Percentiles rank a stretch among this genome's conserved stretches.
Evolutionary conservation across 768 basidiomycete genomes (phyloP).

Genomic region (Amanita fuliginea): DNA sequence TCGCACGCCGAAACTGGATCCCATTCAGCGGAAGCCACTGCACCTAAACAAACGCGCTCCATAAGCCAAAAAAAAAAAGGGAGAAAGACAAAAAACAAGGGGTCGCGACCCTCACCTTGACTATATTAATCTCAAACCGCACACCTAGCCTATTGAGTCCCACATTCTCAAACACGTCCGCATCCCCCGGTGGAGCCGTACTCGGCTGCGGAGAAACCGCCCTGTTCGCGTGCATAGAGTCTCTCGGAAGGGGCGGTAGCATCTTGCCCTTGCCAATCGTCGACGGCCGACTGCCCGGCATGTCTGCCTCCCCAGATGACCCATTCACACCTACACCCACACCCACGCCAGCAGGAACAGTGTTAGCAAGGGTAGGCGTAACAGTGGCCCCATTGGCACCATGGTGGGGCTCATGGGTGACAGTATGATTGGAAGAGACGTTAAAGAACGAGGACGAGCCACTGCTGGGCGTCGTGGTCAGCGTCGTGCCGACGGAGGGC

Average conservation of each 20-base stretch:
- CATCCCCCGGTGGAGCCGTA: slow-evolving; percentile 55
- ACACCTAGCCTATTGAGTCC: slow-evolving; percentile 77
- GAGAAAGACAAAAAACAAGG: not conserved
- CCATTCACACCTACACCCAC: not conserved
- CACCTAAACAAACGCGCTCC: slow-evolving; percentile 40
- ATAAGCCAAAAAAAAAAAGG: too few relatives aligned
- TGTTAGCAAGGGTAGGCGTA: too few relatives aligned
- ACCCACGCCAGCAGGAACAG: too few relatives aligned
- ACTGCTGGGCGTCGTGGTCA: slow-evolving; percentile 60
- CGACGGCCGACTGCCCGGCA: slow-evolving; percentile 25
- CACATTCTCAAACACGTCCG: slow-evolving; percentile 62
- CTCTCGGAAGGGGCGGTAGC: slow-evolving; percentile 73
- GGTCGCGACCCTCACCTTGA: slow-evolving; percentile 64
- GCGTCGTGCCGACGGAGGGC: slow-evolving; percentile 33
- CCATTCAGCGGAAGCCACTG: slow-evolving; percentile 91
- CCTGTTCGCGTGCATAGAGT: slow-evolving; percentile 28
- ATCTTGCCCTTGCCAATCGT: slow-evolving; percentile 49
- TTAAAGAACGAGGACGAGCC: slow-evolving; percentile 85
- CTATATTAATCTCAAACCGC: slow-evolving; percentile 93
- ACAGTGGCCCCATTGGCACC: slow-evolving; percentile 14
- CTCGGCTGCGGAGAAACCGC: slow-evolving; percentile 19
- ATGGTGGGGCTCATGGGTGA: slow-evolving; percentile 7
- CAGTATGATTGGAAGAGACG: slow-evolving; percentile 45
- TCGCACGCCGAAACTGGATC: slow-evolving; percentile 85
- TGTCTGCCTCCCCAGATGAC: slow-evolving; percentile 13